Conservation (phyloP, 352 stramenopile species). For the Globisporangium spinosum region DNA sequence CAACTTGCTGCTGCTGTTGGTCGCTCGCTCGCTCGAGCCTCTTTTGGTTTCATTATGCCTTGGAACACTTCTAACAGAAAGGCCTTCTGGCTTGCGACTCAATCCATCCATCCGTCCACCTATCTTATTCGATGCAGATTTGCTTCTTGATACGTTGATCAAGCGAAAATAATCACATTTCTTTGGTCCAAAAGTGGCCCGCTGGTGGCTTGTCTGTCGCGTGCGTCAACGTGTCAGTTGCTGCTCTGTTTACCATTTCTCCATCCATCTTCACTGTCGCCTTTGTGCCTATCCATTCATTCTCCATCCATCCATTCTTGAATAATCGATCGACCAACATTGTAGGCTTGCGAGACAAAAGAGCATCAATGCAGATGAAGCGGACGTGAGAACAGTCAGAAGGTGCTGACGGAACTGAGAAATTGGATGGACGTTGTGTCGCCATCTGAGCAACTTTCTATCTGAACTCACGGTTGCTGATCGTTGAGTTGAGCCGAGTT, state of each 20-base stretch:
- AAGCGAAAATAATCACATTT: not conserved
- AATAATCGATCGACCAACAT: not conserved
- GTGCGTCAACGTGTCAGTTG: not conserved
- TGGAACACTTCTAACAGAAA: not conserved
- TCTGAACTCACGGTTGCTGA: not conserved
- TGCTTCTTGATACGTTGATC: not conserved
- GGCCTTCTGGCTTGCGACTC: not conserved
- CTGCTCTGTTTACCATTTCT: not conserved
- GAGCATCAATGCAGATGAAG: not conserved
- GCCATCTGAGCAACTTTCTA: not conserved
- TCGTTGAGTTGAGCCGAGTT: not conserved
- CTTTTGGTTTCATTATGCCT: too few relatives aligned
- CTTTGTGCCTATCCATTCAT: not conserved
- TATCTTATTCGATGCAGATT: not conserved
- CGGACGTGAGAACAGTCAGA: not conserved
- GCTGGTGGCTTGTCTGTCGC: not conserved
- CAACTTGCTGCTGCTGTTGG: not conserved
- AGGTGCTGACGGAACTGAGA: not conserved
- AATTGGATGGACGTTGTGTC: not conserved
- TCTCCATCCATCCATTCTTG: not conserved
- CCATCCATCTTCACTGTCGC: not conserved
- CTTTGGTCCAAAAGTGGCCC: not conserved
- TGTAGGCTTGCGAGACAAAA: not conserved
- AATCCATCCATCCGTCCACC: not conserved
- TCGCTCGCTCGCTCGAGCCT: not conserved